Evolutionary conservation across 1,284 basidiomycete genomes (phyloP).

Genomic region (Apiotrichum siamense): DNA sequence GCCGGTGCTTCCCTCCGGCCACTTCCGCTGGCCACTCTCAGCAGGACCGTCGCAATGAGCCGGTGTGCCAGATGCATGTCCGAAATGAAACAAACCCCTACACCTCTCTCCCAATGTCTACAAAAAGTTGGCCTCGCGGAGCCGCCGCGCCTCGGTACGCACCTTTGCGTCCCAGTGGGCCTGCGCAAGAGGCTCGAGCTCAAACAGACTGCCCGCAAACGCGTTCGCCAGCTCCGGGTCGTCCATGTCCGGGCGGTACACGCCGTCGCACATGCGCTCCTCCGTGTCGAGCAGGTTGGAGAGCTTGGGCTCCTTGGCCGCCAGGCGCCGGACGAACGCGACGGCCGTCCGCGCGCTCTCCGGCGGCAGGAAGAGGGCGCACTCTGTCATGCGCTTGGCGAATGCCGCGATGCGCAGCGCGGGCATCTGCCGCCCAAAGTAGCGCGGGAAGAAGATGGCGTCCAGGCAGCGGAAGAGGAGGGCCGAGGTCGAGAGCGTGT

Average conservation of each 20-base stretch:
- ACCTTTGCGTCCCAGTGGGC: constrained; percentile 46
- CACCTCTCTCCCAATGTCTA: neutral
- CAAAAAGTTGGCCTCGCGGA: constrained; percentile 38
- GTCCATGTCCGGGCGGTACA: constrained; percentile 73
- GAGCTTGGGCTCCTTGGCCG: constrained; percentile 71
- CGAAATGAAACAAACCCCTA: neutral
- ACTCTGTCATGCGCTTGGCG: constrained; percentile 76
- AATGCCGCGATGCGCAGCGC: constrained; percentile 83
- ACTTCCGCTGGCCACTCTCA: too few relatives aligned
- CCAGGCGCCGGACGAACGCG: constrained; percentile 63
- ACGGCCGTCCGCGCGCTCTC: constrained; percentile 60
- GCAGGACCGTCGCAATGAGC: neutral
- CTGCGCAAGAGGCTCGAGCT: constrained; percentile 39
- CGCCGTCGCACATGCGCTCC: constrained; percentile 72
- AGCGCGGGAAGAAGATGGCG: constrained; percentile 66
- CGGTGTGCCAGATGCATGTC: neutral
- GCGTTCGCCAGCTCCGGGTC: constrained; percentile 67
- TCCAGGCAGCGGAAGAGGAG: constrained; percentile 81
- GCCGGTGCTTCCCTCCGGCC: too few relatives aligned
- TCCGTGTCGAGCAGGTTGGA: constrained; percentile 79
- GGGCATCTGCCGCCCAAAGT: constrained; percentile 54
- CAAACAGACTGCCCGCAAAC: constrained; percentile 47
- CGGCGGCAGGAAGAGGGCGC: constrained; percentile 73
- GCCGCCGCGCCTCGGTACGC: constrained; percentile 35
- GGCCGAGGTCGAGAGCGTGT: constrained; percentile 48